Percentiles rank a stretch among this genome's conserved stretches.
Conservation (phyloP, 2,329 filamentous ascomycete species). For the Pseudocercospora pini-densiflorae region DNA sequence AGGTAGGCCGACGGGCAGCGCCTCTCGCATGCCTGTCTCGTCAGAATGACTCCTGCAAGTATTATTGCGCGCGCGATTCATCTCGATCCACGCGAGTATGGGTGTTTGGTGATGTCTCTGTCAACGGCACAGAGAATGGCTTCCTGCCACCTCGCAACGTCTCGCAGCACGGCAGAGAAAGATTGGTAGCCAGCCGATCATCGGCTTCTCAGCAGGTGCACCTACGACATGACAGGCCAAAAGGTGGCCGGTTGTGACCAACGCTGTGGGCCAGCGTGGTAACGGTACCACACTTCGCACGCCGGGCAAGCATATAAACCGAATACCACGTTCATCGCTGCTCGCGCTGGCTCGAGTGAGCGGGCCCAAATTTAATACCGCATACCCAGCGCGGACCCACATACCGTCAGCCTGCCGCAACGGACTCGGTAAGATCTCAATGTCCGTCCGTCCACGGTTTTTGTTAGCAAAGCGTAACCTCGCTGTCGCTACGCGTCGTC, state of each 20-base stretch:
- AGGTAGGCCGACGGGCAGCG: constrained; percentile 19
- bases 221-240: constrained; percentile 17
- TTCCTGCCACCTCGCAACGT: not conserved
- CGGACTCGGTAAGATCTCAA: no score
- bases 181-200: not conserved
- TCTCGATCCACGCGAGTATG: not conserved
- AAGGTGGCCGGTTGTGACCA: constrained; percentile 17
- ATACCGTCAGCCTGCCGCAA: no score
- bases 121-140: not conserved
- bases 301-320: constrained; percentile 12
- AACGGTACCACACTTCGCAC: constrained; percentile 22
- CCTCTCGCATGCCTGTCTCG: constrained; percentile 7
- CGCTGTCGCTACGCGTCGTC: no score
- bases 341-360: constrained; percentile 2
- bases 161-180: not conserved
- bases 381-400: no score
- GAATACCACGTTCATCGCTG: constrained; percentile 21
- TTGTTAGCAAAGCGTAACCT: no score
- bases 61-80: not conserved
- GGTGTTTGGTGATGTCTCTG: no score
- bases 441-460: no score
- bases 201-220: not conserved
- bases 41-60: not conserved
- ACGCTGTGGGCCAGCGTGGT: constrained; percentile 28
- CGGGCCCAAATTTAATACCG: no score